Evolutionary conservation across 2,329 filamentous ascomycete genomes (phyloP), one percentile per base, ranked within the genome.

Genomic region (Colletotrichum truncatum): DNA sequence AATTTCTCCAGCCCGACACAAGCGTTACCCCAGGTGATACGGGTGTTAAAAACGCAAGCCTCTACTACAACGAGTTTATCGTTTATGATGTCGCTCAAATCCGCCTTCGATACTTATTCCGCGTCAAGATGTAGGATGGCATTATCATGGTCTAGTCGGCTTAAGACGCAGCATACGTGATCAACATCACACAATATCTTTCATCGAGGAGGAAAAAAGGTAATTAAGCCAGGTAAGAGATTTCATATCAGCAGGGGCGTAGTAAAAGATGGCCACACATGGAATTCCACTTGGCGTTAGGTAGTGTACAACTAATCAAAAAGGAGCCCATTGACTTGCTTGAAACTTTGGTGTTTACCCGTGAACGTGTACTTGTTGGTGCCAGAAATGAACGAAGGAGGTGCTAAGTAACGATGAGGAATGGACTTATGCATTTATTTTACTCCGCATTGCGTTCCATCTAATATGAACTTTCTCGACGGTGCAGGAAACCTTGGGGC

Each of bases 21-120:
- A 74, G 73, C 2, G 73, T 78, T 2, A 73, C 68, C 7, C 85
- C 87, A 0, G 84, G 83, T 0, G 57, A 75, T 1, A 90, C 87
- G 0, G 76, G 81, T 0, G 74, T 87, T 0, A 30, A 68, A 0
- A 71, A 76, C 10, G 82, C 86, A 0, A 77, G 74, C 26, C 80
- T 93, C 21, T 74, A 78, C 52, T 93, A 93, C 78, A 93, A 93
- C 73, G 91, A 93, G 78, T 93, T 89, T 75, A 92, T 93, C 67
- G 84, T 83, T 54, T 93, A 93, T 71, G 85, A 93, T 68, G 80
- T 91, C 3, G 82, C 88, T 0, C 91, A 93, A 74, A 84, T 93
- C 32, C 88, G 89, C 43, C 81, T 93, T 5, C 85, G 91, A 5
- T 93, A 93, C 71, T 80, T 93, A 4, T 85, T 93, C 72, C 84